Conservation (phyloP, 2,329 filamentous ascomycete genomes). For the Diaporthe citri region DNA sequence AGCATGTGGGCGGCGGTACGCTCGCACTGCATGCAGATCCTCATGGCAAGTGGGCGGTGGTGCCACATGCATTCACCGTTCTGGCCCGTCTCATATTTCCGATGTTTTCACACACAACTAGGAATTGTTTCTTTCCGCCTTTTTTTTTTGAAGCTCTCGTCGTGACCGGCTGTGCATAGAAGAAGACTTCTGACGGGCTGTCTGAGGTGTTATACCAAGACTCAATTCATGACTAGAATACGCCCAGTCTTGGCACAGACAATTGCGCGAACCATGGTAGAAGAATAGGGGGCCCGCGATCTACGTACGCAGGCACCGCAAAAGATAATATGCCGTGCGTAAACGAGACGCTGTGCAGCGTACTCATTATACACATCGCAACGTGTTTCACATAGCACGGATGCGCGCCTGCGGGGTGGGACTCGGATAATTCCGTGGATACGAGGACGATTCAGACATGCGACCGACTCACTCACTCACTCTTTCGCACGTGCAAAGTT, state of each 20-base stretch:
- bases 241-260: background rate
- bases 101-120: background rate
- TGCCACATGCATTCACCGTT: background rate
- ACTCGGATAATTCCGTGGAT: conserved; percentile 22
- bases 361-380: background rate
- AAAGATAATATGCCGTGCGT: conserved; percentile 6
- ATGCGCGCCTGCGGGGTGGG: background rate
- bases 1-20: background rate
- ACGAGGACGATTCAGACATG: conserved; percentile 11
- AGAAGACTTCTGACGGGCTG: background rate
- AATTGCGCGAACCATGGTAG: background rate
- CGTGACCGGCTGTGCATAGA: background rate
- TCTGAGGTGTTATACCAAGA: background rate
- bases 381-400: conserved; percentile 12
- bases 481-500: background rate
- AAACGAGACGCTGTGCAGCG: conserved; percentile 1
- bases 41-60: conserved; percentile 8
- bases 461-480: conserved; percentile 5
- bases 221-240: background rate
- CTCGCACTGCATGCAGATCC: conserved; percentile 17
- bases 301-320: background rate
- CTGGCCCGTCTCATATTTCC: background rate
- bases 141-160: background rate
- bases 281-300: background rate
- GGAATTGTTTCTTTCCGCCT: background rate